phyloP scores from a whole-genome alignment of 1,139 yeast species.

The Kodamaea sp. region DNA sequence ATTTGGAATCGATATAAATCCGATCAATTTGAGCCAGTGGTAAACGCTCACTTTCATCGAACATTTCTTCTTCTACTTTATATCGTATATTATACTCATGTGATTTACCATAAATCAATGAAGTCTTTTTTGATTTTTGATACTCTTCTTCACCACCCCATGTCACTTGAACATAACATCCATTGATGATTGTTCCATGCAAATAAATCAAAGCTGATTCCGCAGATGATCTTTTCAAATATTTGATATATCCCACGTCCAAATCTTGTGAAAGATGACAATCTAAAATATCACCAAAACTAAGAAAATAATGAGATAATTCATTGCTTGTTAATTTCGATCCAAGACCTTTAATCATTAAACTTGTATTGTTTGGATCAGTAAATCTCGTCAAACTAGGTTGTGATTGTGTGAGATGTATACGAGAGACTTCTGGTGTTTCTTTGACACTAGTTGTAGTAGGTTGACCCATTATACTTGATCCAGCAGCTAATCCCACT shows the following conservation, averaged over 20 bases:
- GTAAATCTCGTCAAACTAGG: conserved; percentile 32
- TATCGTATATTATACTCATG: conserved; percentile 16
- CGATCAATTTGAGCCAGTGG: conserved; percentile 17
- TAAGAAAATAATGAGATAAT: conserved; percentile 24
- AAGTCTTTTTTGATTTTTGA: conserved; percentile 15
- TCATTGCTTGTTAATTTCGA: conserved; percentile 30
- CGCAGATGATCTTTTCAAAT: conserved; percentile 31
- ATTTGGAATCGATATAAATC: conserved; percentile 15
- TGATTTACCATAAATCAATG: conserved; percentile 18
- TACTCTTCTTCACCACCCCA: conserved; percentile 30
- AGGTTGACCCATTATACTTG: conserved; percentile 6
- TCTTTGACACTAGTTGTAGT: conserved; percentile 5
- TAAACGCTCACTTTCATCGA: conserved; percentile 22
- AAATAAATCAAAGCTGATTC: conserved; percentile 33
- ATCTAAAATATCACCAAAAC: conserved; percentile 36
- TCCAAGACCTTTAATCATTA: conserved; percentile 30
- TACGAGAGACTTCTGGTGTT: conserved; percentile 10
- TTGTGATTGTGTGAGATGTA: conserved; percentile 29
- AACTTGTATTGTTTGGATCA: conserved; percentile 35
- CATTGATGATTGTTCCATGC: conserved; percentile 31
- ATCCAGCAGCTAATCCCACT: conserved; percentile 44
- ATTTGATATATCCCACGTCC: conserved; percentile 27
- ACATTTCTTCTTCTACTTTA: conserved; percentile 12
- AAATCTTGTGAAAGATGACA: conserved; percentile 21
- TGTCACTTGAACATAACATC: conserved; percentile 25